Conservation (phyloP, 2,329 filamentous ascomycete genomes). For the Cytospora chrysosperma region DNA sequence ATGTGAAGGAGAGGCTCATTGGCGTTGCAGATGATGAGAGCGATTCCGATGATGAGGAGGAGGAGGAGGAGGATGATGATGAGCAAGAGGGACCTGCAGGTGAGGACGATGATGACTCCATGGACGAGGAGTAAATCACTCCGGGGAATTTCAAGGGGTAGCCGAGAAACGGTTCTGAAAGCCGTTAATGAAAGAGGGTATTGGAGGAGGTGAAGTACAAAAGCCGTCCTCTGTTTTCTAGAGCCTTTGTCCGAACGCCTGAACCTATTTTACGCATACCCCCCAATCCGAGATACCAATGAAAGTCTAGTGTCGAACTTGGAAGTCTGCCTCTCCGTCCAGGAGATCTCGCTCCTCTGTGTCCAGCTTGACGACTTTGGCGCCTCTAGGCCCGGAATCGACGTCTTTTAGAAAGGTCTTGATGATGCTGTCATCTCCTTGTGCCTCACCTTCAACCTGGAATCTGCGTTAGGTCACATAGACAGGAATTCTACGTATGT, state of each 20-base stretch:
- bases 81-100: slow-evolving; percentile 36
- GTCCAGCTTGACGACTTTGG: slow-evolving; percentile 73
- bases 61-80: slow-evolving; percentile 50
- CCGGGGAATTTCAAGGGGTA: not conserved
- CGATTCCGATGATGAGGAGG: slow-evolving; percentile 64
- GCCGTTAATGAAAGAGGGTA: not conserved
- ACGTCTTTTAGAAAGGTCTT: slow-evolving; percentile 72
- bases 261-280: not conserved
- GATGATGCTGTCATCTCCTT: slow-evolving; percentile 67
- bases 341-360: slow-evolving; percentile 64
- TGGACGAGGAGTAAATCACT: slow-evolving; percentile 54
- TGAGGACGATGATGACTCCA: slow-evolving; percentile 47
- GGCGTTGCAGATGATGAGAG: slow-evolving; percentile 68
- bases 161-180: not conserved
- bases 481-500: slow-evolving; percentile 10
- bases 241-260: slow-evolving; percentile 6
- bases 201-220: slow-evolving; percentile 3
- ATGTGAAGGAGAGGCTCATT: slow-evolving; percentile 74
- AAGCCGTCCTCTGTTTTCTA: not conserved
- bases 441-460: slow-evolving; percentile 86
- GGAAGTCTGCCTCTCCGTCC: slow-evolving; percentile 67
- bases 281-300: not conserved
- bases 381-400: slow-evolving; percentile 68
- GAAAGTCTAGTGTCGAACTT: slow-evolving; percentile 43
- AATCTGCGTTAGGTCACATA: not conserved